Base-by-base conservation (phyloP, 2,329 filamentous ascomycete species). In the Coniochaeta ligniaria region DNA sequence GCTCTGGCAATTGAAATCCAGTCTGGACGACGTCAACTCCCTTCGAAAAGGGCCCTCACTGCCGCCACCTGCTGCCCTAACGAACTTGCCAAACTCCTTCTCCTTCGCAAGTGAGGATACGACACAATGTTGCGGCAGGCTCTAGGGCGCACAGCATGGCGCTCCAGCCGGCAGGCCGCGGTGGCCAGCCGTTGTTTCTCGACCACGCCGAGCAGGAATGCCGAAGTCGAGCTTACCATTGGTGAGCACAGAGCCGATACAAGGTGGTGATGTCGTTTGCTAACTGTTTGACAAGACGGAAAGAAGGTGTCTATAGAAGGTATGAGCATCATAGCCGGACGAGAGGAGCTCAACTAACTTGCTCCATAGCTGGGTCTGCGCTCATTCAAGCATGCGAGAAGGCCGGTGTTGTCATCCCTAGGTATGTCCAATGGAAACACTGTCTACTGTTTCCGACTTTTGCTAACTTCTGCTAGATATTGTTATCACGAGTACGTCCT, bases 381-480 rank as follows among this genome's bases (percentile, higher is more conserved):
- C 85, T 99, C 71, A 99, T 99, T 75, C 95, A 99, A 81, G 95
- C 95, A 73, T 99, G 95, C 82, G 95, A 99, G 80, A 97, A 99
- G 82, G 95, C 94, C 66, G 95, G 95, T 72, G 85, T 83, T 67
- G 95, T 90, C 64, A 83, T 98, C 72, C 94, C 94, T 69, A 92
- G 89, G 89, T 91, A 78, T 58, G 26, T 33, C 11, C 41, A 33
- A 66, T 60, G 58, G 60, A 12, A 43, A 57, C 45, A 14, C 38
- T 47, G 8, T 57, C 38, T n/a, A 38, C 58, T 62, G 57, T 54
- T 59, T 56, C 26, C 31, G 54, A 17, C 60, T 60, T 50, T 60
- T 68, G 64, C 75, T 79, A 68, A 78, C 69, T 14, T 60, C 65
- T 24, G 67, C 60, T 67, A 91, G 93, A 91, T 97, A 96, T 79